Evolutionary conservation across 495 filamentous ascomycete species (phyloP).

Genomic region (Hyaloscypha finlandica): DNA sequence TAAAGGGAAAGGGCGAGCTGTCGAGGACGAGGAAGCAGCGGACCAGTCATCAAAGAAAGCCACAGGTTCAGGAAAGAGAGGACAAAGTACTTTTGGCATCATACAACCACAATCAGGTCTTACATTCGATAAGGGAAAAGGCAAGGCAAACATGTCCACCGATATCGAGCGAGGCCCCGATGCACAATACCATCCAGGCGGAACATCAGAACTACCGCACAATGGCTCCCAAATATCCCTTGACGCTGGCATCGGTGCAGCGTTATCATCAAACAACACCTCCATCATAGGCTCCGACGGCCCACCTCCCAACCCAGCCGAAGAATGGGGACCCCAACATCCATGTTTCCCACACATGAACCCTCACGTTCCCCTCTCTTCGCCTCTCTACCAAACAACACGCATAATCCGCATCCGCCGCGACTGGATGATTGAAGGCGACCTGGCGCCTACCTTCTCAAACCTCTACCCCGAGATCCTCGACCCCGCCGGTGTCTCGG

Average conservation of each 20-base stretch:
- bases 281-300: constrained; percentile 55
- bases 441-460: constrained; percentile 89
- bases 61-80: constrained; percentile 6
- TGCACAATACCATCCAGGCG: constrained; percentile 30
- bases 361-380: constrained; percentile 80
- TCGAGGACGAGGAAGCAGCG: constrained; percentile 11
- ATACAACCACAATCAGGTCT: constrained; percentile 32
- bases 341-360: constrained; percentile 93
- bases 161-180: constrained; percentile 52
- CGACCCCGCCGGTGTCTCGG: constrained; percentile 75
- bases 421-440: constrained; percentile 88
- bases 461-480: constrained; percentile 96
- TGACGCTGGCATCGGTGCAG: constrained; percentile 47
- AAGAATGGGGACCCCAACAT: constrained; percentile 84
- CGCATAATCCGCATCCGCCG: constrained; percentile 87
- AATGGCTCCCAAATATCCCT: constrained; percentile 42
- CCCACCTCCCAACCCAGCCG: constrained; percentile 30
- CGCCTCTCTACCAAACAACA: constrained; percentile 71
- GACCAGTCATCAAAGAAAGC: constrained; percentile 27
- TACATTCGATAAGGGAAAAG: constrained; percentile 47
- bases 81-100: constrained; percentile 31
- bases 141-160: constrained; percentile 43
- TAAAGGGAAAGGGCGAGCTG: constrained; percentile 32
- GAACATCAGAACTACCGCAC: constrained; percentile 27
- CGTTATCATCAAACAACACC: constrained; percentile 50